A percentile compares a stretch with the other conserved stretches of the same genome.
Conservation (phyloP, 192 early-diverging fungal species). For the Dimargaris cristalligena region DNA sequence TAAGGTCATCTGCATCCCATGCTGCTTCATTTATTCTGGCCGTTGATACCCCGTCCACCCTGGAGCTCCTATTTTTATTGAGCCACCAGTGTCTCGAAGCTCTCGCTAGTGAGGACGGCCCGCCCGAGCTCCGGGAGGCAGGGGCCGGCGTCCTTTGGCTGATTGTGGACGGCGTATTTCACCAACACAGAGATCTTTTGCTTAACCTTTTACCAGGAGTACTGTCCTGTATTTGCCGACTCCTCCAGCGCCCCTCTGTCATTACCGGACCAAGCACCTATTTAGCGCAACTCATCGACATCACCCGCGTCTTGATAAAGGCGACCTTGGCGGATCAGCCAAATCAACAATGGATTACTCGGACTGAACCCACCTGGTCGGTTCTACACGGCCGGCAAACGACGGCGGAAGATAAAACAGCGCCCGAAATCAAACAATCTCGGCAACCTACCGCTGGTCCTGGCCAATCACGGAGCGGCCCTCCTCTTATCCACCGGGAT, state of each 20-base stretch:
- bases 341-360: not conserved
- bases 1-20: no score
- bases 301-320: not conserved
- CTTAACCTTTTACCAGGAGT: conserved; percentile 5
- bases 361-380: not conserved
- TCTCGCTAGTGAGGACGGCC: not conserved
- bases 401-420: not conserved
- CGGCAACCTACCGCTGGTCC: not conserved
- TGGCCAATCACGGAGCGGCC: not conserved
- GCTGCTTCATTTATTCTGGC: no score
- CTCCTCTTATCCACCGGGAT: not conserved
- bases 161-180: not conserved
- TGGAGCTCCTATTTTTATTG: no score
- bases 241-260: not conserved
- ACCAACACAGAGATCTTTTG: not conserved
- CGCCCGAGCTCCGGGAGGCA: not conserved
- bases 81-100: not conserved
- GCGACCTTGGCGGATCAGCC: not conserved
- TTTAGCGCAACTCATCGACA: not conserved
- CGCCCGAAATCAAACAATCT: not conserved
- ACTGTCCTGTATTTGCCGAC: not conserved
- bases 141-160: not conserved
- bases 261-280: not conserved
- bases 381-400: not conserved
- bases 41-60: no score